Percentiles rank a stretch among this genome's conserved stretches.
These are phyloP conservation scores for Hyaloscypha hepaticicola DNA, from an alignment of 495 filamentous ascomycete species.

Conservation along the genomic window DNA sequence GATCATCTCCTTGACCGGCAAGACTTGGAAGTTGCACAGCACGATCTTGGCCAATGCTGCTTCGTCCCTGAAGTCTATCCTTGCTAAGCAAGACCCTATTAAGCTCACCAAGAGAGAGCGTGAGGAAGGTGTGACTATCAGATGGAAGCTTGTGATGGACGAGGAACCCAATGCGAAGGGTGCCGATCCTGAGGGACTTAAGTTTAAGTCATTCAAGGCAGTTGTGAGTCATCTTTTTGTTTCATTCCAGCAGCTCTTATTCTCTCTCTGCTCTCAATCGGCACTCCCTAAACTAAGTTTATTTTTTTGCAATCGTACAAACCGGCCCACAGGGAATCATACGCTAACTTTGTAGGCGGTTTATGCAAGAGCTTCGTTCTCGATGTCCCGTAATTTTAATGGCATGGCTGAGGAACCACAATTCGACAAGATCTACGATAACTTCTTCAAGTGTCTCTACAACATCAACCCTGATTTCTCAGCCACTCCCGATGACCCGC, in stretches of 20 bases:
- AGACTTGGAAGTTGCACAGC: conserved; percentile 38
- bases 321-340: not conserved
- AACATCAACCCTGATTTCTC: conserved; percentile 35
- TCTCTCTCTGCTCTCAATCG: no score
- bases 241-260: no score
- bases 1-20: conserved; percentile 34
- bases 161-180: conserved; percentile 5
- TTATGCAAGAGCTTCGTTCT: not conserved
- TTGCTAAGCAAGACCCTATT: conserved; percentile 17
- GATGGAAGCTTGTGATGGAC: conserved; percentile 29
- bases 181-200: conserved; percentile 1
- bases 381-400: not conserved
- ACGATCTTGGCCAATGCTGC: conserved; percentile 30
- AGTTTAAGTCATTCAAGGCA: conserved; percentile 13
- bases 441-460: conserved; percentile 46
- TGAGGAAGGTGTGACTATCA: conserved; percentile 22
- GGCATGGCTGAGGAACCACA: not conserved
- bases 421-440: conserved; percentile 34
- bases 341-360: not conserved
- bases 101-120: conserved; percentile 20
- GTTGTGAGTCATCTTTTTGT: conserved; percentile 8
- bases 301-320: no score
- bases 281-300: no score
- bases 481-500: conserved; percentile 17
- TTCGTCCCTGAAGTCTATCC: conserved; percentile 20